Percentiles rank a stretch among this genome's conserved stretches.
These are phyloP conservation scores for Yueomyces sinensis DNA, from an alignment of 805 yeast species.

Conservation along the genomic window DNA sequence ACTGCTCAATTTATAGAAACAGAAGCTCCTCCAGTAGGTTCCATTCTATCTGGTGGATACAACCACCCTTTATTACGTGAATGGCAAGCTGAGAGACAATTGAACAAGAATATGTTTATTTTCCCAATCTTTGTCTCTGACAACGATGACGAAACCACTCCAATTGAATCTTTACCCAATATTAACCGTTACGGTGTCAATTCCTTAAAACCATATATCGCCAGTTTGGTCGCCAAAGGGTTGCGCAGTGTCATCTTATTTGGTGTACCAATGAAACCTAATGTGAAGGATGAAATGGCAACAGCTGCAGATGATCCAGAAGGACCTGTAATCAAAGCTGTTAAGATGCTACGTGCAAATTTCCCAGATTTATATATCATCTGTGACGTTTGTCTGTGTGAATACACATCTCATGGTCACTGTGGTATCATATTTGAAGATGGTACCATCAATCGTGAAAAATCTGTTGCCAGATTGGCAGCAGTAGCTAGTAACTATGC, in stretches of 20 bases:
- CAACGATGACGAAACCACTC: constrained; percentile 62
- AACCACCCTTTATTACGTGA: constrained; percentile 77
- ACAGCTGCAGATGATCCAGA: constrained; percentile 91
- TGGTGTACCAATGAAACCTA: constrained; percentile 75
- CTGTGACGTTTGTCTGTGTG: constrained; percentile 95
- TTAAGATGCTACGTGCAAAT: constrained; percentile 43
- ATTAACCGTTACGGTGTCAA: constrained; percentile 81
- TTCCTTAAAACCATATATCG: constrained; percentile 60
- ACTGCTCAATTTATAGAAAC: constrained; percentile 55
- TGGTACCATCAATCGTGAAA: constrained; percentile 67
- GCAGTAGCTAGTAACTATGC: constrained; percentile 95
- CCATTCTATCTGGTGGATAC: constrained; percentile 87
- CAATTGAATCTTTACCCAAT: constrained; percentile 70
- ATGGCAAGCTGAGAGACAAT: constrained; percentile 84
- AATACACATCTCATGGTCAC: constrained; percentile 95
- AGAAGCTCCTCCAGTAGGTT: constrained; percentile 40
- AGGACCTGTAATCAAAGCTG: constrained; percentile 84
- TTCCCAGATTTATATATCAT: constrained; percentile 80
- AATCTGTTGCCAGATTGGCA: constrained; percentile 70
- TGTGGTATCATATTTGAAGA: constrained; percentile 86
- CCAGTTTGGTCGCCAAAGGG: constrained; percentile 63
- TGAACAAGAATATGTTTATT: constrained; percentile 79
- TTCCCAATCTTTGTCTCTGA: constrained; percentile 85
- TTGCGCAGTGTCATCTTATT: constrained; percentile 75
- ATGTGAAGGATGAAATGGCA: constrained; percentile 68